Base-by-base conservation (phyloP, 2,329 filamentous ascomycete species). In the Colletotrichum endophyticum region DNA sequence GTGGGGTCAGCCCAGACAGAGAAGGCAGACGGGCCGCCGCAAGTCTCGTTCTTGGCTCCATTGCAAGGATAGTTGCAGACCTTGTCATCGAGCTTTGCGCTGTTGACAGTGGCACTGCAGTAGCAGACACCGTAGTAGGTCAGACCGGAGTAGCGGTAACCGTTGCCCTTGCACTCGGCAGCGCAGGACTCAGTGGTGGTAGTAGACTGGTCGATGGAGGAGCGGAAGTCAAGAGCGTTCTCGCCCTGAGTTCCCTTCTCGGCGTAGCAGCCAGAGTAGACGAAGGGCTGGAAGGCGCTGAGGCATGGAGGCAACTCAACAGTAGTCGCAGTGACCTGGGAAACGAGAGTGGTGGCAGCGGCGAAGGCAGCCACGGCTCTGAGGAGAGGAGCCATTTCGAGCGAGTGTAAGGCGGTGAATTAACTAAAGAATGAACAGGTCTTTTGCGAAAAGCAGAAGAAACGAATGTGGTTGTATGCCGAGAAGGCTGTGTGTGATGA, bases 61-160 rank as follows among this genome's bases (percentile, higher is more conserved):
- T 83, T 88, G 81, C 92, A 89, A 12, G 89, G 84, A 72, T 92
- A 91, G 81, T 87, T 91, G 79, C 93, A 94, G 49, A 91, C 86
- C 19, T 88, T 85, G 25, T 88, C 87, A 5, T 85, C 81, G 19
- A 93, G 81, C 78, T 86, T 86, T 79, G 90, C 88, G n/a, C 88
- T 88, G 78, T 90, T 83, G 77, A 90, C 86, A 32, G 88, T 88
- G 77, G 89, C 84, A 36, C 88, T 86, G 78, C 89, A 89, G 81
- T 90, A 91, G 84, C 91, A 91, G 57, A 87, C 83, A 73, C 88
- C 88, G 76, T 89, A 87, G 81, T 89, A 89, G 77, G 87, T 85
- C 39, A 90, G 85, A 72, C 89, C 89, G 78, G 89, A 87, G 77
- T 90, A 88, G 66, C 87, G 85, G 81, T 87, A 90, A 59, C 87